Conservation (phyloP, 345 rosid species). For the Populus ilicifolia region DNA sequence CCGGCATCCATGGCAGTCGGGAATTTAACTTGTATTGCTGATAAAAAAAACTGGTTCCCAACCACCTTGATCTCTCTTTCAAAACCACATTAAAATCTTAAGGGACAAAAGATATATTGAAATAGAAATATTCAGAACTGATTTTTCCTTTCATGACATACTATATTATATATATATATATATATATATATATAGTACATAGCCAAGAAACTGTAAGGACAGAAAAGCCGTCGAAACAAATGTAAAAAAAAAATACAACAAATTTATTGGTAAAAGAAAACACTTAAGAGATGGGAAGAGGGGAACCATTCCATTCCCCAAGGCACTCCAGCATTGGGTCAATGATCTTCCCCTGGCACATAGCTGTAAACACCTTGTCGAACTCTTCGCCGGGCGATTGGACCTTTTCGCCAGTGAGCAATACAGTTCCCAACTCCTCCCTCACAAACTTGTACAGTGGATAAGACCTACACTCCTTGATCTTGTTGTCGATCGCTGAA, state of each 20-base stretch:
- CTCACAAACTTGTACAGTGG: slow-evolving; percentile 68
- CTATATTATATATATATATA: neutral
- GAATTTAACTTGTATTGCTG: too few species aligned
- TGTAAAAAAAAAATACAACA: neutral
- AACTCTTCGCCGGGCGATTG: slow-evolving; percentile 71
- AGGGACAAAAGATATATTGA: neutral
- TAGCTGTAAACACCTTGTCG: slow-evolving; percentile 61
- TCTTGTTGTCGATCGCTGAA: slow-evolving; percentile 46
- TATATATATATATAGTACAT: neutral
- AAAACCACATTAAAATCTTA: neutral
- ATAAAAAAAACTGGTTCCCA: neutral
- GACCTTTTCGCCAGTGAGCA: slow-evolving; percentile 57
- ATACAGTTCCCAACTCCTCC: slow-evolving; percentile 47
- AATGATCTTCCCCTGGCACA: slow-evolving; percentile 66
- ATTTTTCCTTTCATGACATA: neutral
- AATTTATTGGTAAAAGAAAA: too few species aligned
- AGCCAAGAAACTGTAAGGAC: neutral
- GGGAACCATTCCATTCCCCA: slow-evolving; percentile 66
- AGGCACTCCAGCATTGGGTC: slow-evolving; percentile 74
- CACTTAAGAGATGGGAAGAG: slow-evolving; percentile 22
- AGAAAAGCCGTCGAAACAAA: slow-evolving; percentile 4
- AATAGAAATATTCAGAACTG: neutral
- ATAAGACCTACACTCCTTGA: slow-evolving; percentile 66
- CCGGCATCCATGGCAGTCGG: neutral
- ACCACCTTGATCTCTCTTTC: neutral